Percentiles rank a stretch among this genome's conserved stretches.
Conservation (phyloP, 768 basidiomycete species). For the Kwoniella heveanensis region DNA sequence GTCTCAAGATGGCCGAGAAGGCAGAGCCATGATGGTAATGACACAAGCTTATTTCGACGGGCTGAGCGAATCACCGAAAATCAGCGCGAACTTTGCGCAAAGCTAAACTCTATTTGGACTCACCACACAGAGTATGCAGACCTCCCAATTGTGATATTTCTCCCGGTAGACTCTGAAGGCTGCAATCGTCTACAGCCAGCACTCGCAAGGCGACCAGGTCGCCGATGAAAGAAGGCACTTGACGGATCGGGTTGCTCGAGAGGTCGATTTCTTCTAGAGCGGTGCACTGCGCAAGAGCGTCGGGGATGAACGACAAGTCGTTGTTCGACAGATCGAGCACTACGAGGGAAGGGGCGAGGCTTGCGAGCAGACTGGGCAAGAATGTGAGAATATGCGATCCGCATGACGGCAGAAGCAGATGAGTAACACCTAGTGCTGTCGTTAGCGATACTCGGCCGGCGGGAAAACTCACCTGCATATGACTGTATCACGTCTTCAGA, state of each 20-base stretch:
- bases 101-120: conserved; percentile 25
- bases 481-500: conserved; percentile 39
- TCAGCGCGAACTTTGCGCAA: conserved; percentile 16
- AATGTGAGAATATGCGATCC: conserved; percentile 72
- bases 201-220: conserved; percentile 76
- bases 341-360: conserved; percentile 75
- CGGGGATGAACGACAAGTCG: conserved; percentile 78
- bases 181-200: conserved; percentile 88
- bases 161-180: conserved; percentile 73
- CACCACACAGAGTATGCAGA: conserved; percentile 68
- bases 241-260: conserved; percentile 83
- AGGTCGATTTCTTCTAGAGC: conserved; percentile 91
- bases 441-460: not conserved
- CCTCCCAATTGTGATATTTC: conserved; percentile 72
- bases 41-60: conserved; percentile 81
- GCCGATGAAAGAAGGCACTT: conserved; percentile 86
- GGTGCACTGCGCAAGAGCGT: conserved; percentile 74
- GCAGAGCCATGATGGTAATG: conserved; percentile 93
- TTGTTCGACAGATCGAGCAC: conserved; percentile 92
- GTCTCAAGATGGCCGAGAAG: conserved; percentile 78
- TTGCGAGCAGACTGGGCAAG: conserved; percentile 69
- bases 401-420: conserved; percentile 87
- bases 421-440: conserved; percentile 73
- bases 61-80: conserved; percentile 61
- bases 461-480: conserved; percentile 62